Conservation (phyloP, 2,329 filamentous ascomycete species). For the Ploettnerulaceae sp. region DNA sequence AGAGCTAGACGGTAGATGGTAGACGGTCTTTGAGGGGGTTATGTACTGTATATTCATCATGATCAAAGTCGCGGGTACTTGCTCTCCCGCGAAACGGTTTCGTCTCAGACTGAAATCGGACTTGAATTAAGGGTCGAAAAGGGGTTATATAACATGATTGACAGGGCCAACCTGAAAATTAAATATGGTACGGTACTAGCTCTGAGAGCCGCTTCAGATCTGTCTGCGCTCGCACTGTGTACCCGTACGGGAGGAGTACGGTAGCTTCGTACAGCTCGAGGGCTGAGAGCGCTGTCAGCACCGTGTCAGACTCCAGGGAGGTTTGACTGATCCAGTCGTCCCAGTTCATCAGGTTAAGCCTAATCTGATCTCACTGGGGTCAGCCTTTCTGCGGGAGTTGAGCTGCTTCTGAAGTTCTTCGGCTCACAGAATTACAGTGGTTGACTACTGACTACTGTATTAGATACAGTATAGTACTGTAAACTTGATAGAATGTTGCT, state of each 20-base stretch:
- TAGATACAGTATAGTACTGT: no score
- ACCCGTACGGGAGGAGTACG: not conserved
- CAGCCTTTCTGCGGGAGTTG: slow-evolving; percentile 5
- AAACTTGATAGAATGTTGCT: no score
- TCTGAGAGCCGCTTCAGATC: not conserved
- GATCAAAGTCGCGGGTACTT: slow-evolving; percentile 9
- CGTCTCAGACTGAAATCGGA: slow-evolving; percentile 18
- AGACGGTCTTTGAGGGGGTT: no score
- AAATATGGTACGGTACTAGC: slow-evolving; percentile 1
- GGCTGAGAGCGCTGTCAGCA: slow-evolving; percentile 4
- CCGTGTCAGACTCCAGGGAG: slow-evolving; percentile 6
- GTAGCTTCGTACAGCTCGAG: not conserved
- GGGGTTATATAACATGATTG: not conserved
- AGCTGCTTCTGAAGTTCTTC: no score
- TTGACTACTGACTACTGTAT: no score
- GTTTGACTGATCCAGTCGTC: no score
- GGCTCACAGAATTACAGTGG: no score
- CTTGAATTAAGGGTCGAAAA: slow-evolving; percentile 13
- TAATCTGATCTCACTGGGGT: slow-evolving; percentile 10
- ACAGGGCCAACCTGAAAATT: not conserved
- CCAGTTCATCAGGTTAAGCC: no score
- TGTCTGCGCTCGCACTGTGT: no score
- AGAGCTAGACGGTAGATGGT: not conserved
- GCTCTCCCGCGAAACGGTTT: slow-evolving; percentile 23
- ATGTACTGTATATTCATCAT: not conserved